phyloP scores from a whole-genome alignment of 805 yeast genomes.

The Saccharomycopsis sp. region DNA sequence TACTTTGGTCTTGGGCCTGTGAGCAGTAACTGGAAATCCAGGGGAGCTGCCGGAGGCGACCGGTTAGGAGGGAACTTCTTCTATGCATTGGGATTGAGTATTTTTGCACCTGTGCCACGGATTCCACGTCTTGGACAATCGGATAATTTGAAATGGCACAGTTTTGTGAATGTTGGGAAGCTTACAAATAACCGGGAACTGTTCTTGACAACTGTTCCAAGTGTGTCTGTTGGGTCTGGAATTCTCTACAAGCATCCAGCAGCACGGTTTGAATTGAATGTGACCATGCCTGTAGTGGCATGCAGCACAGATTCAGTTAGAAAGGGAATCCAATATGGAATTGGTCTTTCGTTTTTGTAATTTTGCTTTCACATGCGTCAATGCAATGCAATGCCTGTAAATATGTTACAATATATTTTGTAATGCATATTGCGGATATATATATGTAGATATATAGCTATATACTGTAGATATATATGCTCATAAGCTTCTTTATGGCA shows the following conservation, averaged over 20 bases:
- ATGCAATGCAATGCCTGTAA: no score
- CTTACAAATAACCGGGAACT: slow-evolving; percentile 35
- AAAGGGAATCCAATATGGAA: slow-evolving; percentile 64
- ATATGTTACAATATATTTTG: no score
- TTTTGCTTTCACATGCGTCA: background rate
- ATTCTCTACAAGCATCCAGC: slow-evolving; percentile 54
- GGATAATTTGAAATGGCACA: slow-evolving; percentile 55
- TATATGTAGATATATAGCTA: no score
- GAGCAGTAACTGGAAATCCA: slow-evolving; percentile 6
- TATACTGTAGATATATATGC: no score
- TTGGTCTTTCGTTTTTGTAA: slow-evolving; percentile 53
- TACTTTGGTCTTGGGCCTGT: slow-evolving; percentile 58
- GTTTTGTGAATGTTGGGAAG: slow-evolving; percentile 62
- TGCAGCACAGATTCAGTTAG: slow-evolving; percentile 44
- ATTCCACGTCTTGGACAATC: slow-evolving; percentile 29
- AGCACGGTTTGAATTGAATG: slow-evolving; percentile 62
- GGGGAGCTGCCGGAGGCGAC: slow-evolving; percentile 33
- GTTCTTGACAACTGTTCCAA: slow-evolving; percentile 29
- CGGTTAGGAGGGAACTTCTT: slow-evolving; percentile 64
- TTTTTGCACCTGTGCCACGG: slow-evolving; percentile 57
- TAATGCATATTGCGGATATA: no score
- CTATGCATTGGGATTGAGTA: slow-evolving; percentile 48
- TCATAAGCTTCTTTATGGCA: no score
- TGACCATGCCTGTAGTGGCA: slow-evolving; percentile 52
- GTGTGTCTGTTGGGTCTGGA: slow-evolving; percentile 54